Conservation (phyloP, 306 rosid genomes). For the Trifolium dubium region DNA sequence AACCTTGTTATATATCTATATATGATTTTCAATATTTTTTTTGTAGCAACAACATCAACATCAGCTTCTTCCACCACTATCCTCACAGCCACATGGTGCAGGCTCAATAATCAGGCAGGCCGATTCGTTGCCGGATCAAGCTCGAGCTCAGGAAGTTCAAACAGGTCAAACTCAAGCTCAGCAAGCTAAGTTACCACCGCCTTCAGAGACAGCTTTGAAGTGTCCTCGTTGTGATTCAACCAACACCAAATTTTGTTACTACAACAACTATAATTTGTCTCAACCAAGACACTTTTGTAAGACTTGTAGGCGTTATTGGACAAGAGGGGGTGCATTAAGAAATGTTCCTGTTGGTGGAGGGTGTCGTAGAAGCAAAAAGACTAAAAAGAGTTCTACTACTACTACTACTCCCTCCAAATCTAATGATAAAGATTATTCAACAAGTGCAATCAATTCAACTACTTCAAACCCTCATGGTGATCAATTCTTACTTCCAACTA, state of each 20-base stretch:
- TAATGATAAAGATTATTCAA: conserved; percentile 48
- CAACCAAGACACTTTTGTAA: conserved; percentile 98
- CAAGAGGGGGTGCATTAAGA: conserved; percentile 83
- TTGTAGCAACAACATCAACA: conserved; percentile 66
- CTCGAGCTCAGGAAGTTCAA: neutral
- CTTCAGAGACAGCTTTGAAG: conserved; percentile 68
- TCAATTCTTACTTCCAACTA: conserved; percentile 41
- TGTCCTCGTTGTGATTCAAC: conserved; percentile 93
- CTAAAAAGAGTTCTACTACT: conserved; percentile 46
- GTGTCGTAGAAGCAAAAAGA: conserved; percentile 85
- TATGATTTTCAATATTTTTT: conserved; percentile 15
- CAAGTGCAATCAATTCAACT: conserved; percentile 20
- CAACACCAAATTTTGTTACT: conserved; percentile 93
- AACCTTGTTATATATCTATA: conserved; percentile 5
- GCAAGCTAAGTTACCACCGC: conserved; percentile 66
- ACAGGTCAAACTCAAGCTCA: conserved; percentile 50
- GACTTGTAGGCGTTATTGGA: conserved; percentile 95
- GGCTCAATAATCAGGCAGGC: conserved; percentile 36
- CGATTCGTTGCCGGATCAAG: neutral
- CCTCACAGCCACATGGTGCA: conserved; percentile 29
- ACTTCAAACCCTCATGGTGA: conserved; percentile 43
- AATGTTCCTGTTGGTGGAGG: conserved; percentile 98
- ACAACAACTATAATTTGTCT: conserved; percentile 77
- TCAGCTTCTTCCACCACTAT: conserved; percentile 55
- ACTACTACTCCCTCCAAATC: conserved; percentile 58